Evolutionary conservation across 768 basidiomycete genomes (phyloP).

Genomic region (Mycena epipterygia): DNA sequence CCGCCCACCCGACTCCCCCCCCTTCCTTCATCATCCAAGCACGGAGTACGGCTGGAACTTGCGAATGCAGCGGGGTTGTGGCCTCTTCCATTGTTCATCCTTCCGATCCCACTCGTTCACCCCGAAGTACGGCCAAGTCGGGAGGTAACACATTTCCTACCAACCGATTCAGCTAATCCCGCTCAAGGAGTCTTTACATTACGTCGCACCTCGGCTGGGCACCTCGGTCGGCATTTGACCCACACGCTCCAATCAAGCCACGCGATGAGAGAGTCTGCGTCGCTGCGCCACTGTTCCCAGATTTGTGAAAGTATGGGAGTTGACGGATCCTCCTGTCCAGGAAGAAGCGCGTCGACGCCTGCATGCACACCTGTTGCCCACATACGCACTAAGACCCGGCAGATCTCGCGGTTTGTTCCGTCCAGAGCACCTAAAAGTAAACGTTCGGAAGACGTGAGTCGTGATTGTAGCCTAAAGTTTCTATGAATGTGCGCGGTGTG

Average conservation of each 20-base stretch:
- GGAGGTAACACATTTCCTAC: constrained; percentile 29
- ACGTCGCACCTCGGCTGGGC: constrained; percentile 6
- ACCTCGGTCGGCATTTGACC: constrained; percentile 25
- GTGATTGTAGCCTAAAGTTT: background rate
- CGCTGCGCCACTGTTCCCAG: constrained; percentile 1
- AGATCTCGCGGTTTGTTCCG: constrained; percentile 29
- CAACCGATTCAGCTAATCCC: too few relatives aligned
- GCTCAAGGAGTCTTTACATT: too few relatives aligned
- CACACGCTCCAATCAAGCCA: constrained; percentile 32
- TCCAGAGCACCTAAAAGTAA: constrained; percentile 7
- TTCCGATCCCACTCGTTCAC: background rate
- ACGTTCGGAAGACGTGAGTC: constrained; percentile 14
- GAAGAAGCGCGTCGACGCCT: constrained; percentile 12
- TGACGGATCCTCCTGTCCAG: background rate
- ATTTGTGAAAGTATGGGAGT: background rate
- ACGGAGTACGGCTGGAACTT: constrained; percentile 18
- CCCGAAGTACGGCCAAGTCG: constrained; percentile 22
- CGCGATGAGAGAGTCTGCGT: background rate
- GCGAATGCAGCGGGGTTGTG: constrained; percentile 27
- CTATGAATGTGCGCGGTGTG: constrained; percentile 9
- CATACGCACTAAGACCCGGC: constrained; percentile 20
- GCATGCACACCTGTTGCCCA: constrained; percentile 18
- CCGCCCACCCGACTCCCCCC: too few relatives aligned
- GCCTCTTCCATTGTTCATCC: constrained; percentile 21
- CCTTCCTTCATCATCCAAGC: constrained; percentile 5